Percentiles rank a stretch among this genome's conserved stretches.
phyloP scores from a whole-genome alignment of 2,329 filamentous ascomycete genomes.

The Aspergillus aculeatus region DNA sequence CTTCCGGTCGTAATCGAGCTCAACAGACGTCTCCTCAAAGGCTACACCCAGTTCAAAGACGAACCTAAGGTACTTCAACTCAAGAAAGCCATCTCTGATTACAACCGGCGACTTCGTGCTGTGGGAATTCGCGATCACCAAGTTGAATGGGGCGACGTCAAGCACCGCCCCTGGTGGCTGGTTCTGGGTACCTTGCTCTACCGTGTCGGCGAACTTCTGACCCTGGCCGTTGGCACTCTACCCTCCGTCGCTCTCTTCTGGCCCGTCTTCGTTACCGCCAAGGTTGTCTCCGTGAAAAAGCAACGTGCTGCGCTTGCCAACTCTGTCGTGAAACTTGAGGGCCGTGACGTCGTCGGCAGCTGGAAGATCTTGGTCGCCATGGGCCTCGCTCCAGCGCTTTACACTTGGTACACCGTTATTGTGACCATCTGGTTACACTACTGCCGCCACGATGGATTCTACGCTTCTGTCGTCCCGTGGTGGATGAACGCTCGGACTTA shows the following conservation, averaged over 20 bases:
- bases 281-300: slow-evolving; percentile 77
- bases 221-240: slow-evolving; percentile 77
- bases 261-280: slow-evolving; percentile 81
- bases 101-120: slow-evolving; percentile 82
- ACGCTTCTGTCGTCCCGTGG: slow-evolving; percentile 76
- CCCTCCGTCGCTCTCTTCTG: slow-evolving; percentile 85
- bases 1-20: slow-evolving; percentile 91
- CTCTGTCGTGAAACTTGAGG: slow-evolving; percentile 84
- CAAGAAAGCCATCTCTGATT: slow-evolving; percentile 72
- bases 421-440: slow-evolving; percentile 75
- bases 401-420: slow-evolving; percentile 74
- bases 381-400: slow-evolving; percentile 76
- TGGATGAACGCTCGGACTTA: slow-evolving; percentile 50
- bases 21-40: slow-evolving; percentile 84
- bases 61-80: slow-evolving; percentile 78
- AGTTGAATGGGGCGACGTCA: slow-evolving; percentile 72
- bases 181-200: slow-evolving; percentile 75
- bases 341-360: slow-evolving; percentile 85
- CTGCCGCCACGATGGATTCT: slow-evolving; percentile 78
- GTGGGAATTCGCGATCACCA: slow-evolving; percentile 91
- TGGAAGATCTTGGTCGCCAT: slow-evolving; percentile 92
- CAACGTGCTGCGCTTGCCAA: slow-evolving; percentile 79
- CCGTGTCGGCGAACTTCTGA: slow-evolving; percentile 70
- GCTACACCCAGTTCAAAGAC: slow-evolving; percentile 89
- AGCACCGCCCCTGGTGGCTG: slow-evolving; percentile 62